Evolutionary conservation across 2,329 filamentous ascomycete genomes (phyloP).

Genomic region (Aspergillus neotritici): DNA sequence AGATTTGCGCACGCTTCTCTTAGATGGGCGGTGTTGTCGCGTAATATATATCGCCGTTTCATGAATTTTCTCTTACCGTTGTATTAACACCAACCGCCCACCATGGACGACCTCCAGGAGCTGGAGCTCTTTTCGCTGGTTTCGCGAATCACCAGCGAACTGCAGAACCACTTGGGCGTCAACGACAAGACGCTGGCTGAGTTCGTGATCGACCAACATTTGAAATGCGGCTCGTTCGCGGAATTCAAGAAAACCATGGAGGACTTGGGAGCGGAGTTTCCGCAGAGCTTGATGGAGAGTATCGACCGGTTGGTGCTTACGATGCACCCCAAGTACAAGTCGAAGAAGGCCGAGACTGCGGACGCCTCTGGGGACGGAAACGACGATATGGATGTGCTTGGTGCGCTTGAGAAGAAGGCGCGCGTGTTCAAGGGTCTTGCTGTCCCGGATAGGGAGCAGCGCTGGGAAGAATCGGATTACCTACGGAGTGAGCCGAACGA

Average conservation of each 20-base stretch:
- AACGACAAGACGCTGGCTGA: slow-evolving; percentile 93
- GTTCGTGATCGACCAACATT: slow-evolving; percentile 87
- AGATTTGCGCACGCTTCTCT: slow-evolving; percentile 13
- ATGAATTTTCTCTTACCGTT: neutral
- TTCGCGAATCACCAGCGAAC: slow-evolving; percentile 86
- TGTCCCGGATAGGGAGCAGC: slow-evolving; percentile 68
- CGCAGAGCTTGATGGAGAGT: slow-evolving; percentile 79
- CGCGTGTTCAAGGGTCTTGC: slow-evolving; percentile 86
- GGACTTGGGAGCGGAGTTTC: slow-evolving; percentile 74
- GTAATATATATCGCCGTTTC: neutral
- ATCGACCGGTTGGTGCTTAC: slow-evolving; percentile 82
- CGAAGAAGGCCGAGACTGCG: slow-evolving; percentile 36
- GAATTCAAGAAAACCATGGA: slow-evolving; percentile 74
- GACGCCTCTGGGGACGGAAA: slow-evolving; percentile 36
- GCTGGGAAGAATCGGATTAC: slow-evolving; percentile 48
- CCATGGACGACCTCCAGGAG: slow-evolving; percentile 84
- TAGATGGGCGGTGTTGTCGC: neutral
- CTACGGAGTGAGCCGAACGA: slow-evolving; percentile 28
- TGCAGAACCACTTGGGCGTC: slow-evolving; percentile 89
- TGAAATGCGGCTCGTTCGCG: slow-evolving; percentile 62
- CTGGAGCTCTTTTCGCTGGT: slow-evolving; percentile 92
- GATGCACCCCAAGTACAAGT: slow-evolving; percentile 86
- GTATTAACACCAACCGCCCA: slow-evolving; percentile 5
- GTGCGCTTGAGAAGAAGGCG: slow-evolving; percentile 63
- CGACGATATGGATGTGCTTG: slow-evolving; percentile 39